phyloP scores from a whole-genome alignment of 2,329 filamentous ascomycete genomes.

The Cytospora paraplurivora region DNA sequence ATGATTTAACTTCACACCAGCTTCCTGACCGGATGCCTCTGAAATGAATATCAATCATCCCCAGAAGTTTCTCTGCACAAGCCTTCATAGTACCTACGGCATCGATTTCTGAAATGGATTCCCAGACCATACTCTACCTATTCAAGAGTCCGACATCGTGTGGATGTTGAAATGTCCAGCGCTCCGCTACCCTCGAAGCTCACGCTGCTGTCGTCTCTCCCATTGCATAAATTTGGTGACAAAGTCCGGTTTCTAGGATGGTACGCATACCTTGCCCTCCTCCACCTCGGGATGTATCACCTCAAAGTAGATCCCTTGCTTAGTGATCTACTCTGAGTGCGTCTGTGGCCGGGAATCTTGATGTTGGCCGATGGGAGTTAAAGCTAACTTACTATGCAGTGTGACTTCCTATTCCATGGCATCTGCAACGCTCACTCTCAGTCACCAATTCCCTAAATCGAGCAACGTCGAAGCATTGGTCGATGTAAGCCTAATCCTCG shows the following conservation, averaged over 20 bases:
- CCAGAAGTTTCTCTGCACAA: not conserved
- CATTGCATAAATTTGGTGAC: slow-evolving; percentile 54
- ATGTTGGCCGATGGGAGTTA: not conserved
- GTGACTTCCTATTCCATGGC: slow-evolving; percentile 53
- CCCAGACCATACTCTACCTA: not conserved
- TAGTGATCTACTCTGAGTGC: not conserved
- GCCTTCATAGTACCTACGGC: not conserved
- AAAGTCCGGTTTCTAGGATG: slow-evolving; percentile 94
- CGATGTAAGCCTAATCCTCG: slow-evolving; percentile 71
- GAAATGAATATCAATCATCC: not conserved
- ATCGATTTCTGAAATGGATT: slow-evolving; percentile 19
- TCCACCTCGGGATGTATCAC: not conserved
- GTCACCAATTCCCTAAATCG: slow-evolving; percentile 63
- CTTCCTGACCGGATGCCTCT: not conserved
- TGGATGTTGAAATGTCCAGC: slow-evolving; percentile 47
- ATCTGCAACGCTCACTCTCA: slow-evolving; percentile 65
- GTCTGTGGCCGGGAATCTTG: not conserved
- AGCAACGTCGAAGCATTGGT: slow-evolving; percentile 58
- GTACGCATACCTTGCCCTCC: slow-evolving; percentile 53
- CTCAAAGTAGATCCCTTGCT: not conserved
- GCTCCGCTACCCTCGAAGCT: slow-evolving; percentile 66
- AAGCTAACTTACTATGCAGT: slow-evolving; percentile 39
- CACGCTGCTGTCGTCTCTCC: slow-evolving; percentile 66
- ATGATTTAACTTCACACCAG: not conserved
- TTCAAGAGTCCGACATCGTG: not conserved